phyloP scores from a whole-genome alignment of 257 asterid species.

The Lycium ferocissimum region DNA sequence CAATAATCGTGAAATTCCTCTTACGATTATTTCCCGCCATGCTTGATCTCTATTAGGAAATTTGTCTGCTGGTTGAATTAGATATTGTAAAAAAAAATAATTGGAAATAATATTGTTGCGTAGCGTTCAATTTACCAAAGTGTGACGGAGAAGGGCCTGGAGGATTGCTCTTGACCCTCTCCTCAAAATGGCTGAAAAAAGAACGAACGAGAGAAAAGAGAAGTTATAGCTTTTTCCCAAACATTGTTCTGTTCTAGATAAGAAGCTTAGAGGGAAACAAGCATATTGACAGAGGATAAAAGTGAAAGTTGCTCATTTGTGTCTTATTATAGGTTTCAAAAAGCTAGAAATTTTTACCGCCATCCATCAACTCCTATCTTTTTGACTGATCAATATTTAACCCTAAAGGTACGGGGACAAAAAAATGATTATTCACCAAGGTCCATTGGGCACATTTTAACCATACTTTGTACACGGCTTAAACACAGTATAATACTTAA shows the following conservation, averaged over 20 bases:
- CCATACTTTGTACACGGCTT: constrained; percentile 3
- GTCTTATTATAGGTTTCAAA: constrained; percentile 28
- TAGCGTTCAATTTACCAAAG: not conserved
- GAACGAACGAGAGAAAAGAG: not conserved
- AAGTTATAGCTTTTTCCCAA: constrained; percentile 14
- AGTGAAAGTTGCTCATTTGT: constrained; percentile 6
- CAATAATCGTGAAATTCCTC: constrained; percentile 48
- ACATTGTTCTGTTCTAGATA: constrained; percentile 22
- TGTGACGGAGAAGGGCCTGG: constrained; percentile 36
- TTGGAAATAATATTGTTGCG: constrained; percentile 1
- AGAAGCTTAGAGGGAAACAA: constrained; percentile 31
- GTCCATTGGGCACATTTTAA: not conserved
- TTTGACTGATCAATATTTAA: constrained; percentile 8
- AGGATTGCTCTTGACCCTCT: constrained; percentile 32
- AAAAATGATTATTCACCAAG: not conserved
- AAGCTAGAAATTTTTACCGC: not conserved
- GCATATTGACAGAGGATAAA: constrained; percentile 21
- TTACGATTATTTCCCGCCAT: constrained; percentile 54
- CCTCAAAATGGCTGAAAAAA: constrained; percentile 24
- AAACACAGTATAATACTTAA: not conserved
- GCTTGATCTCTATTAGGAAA: constrained; percentile 13
- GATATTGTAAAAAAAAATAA: not conserved
- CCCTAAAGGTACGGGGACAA: not conserved
- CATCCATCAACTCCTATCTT: constrained; percentile 11
- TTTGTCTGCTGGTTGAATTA: not conserved